Evolutionary conservation across 257 asterid genomes (phyloP), one percentile per base, ranked within the genome.

Genomic region (Rhazya stricta): DNA sequence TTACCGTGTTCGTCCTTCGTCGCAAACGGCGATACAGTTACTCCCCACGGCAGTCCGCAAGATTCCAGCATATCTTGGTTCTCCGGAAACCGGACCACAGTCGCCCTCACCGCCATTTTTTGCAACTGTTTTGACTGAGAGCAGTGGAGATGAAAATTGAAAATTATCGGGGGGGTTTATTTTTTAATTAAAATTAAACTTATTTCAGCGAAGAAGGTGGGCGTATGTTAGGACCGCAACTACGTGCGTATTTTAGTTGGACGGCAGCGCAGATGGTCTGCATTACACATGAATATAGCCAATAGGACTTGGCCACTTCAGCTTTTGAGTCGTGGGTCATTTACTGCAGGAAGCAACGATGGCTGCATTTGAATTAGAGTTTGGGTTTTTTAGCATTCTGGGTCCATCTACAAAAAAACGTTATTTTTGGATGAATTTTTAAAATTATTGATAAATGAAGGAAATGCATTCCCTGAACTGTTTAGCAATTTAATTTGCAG

Each of bases 41-140:
- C 84, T 2, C 99, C 99, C 98, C 97, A 92, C 3, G 96, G 97
- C 45, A 92, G 65, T 56, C 96, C 98, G 74, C 92, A 86, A n/a
- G 87, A 84, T 62, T 89, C 97, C 77, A 86, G 81, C 73, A 90
- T 92, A 54, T 78, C 88, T 25, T 85, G 87, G 73, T 92, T 88
- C 83, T 68, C 84, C 36, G 98, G 97, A 76, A 89, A 95, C 84
- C 98, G 94, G 69, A 72, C 71, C 81, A 85, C 82, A 66, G 97
- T 81, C 75, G 97, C 88, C 70, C 96, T 93, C 53, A 92, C 96
- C 85, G 98, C 96, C 99, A 92, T 94, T 82, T 46, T 32, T 21
- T 9, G 12, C 48, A 29, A 71, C 62, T 30, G 30, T 9, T 65
- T 76, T 48, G 63, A 67, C 75, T 43, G 63, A 61, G 42, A 39